These are phyloP conservation scores for Penicillium roqueforti DNA, from an alignment of 495 filamentous ascomycete species.

Conservation along the genomic window DNA sequence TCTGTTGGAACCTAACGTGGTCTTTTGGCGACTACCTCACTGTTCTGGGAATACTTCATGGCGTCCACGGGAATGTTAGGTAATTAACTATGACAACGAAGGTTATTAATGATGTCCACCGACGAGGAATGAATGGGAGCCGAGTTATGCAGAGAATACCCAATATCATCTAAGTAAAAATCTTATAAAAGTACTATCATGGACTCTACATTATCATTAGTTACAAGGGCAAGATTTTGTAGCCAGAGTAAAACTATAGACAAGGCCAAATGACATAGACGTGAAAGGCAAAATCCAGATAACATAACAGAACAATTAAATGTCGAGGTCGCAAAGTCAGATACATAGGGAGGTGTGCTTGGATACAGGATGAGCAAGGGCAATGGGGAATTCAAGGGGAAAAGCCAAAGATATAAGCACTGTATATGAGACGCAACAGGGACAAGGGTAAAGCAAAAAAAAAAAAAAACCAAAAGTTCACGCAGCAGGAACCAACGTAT, in stretches of 20 bases:
- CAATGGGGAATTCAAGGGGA: constrained; percentile 24
- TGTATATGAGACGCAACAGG: neutral
- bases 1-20: neutral
- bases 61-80: neutral
- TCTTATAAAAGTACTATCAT: neutral
- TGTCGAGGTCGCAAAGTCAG: neutral
- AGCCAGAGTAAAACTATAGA: neutral
- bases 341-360: constrained; percentile 15
- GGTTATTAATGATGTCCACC: neutral
- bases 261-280: neutral
- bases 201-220: neutral
- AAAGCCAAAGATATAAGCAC: neutral
- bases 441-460: constrained; percentile 2
- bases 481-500: neutral
- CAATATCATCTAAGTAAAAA: neutral
- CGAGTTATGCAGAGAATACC: neutral
- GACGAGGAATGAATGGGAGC: neutral
- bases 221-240: neutral
- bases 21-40: neutral
- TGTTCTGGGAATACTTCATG: neutral
- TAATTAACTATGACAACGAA: neutral
- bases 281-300: neutral
- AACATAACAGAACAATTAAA: neutral
- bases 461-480: neutral
- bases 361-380: constrained; percentile 18